Evolutionary conservation across 1,284 basidiomycete species (phyloP), one percentile per base, ranked within the genome.

Genomic region (Rhodofomes roseus): DNA sequence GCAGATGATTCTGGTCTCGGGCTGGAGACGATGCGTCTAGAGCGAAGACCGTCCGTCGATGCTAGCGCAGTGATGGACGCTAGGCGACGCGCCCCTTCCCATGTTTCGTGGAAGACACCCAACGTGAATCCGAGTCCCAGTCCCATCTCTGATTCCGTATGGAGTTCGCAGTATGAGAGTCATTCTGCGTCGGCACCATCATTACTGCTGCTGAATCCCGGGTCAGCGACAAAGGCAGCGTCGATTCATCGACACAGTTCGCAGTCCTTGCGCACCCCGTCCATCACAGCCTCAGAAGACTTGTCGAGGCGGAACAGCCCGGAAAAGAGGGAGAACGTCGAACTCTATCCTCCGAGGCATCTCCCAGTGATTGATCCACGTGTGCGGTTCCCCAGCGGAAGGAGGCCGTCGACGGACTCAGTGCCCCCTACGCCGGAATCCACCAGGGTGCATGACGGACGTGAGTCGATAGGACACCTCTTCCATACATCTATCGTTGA

Each of bases 361-460:
- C 59, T 71, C 23, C 68, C 71, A 2, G 68, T 72, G 0, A 68
- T 71, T 22, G 65, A 69, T 23, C 73, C 73, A 55, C 55, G 56
- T 36, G 63, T 68, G 36, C 66, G 65, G 16, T 65, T 68, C 27
- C 65, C 64, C 27, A 57, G 63, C 9, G 60, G 58, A 14, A 59
- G 66, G 52, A 60, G 67, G 58, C 62, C 65, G 3, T 71, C 69
- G 1, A 29, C 65, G 29, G 72, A 74, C 43, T 69, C 68, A 34
- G 62, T 67, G 36, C 74, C 72, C 12, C 59, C 56, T 29, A 73
- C 73, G 0, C 73, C 73, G 6, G 70, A 71, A 41, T 74, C 74
- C 20, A 63, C 60, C 2, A 59, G 66, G 23, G 63, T 59, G 12
- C 62, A 64, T 31, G 66, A 68, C 50, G 63, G 66, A 48, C 55